phyloP scores from a whole-genome alignment of 345 rosid species.

The Dimocarpus longan region DNA sequence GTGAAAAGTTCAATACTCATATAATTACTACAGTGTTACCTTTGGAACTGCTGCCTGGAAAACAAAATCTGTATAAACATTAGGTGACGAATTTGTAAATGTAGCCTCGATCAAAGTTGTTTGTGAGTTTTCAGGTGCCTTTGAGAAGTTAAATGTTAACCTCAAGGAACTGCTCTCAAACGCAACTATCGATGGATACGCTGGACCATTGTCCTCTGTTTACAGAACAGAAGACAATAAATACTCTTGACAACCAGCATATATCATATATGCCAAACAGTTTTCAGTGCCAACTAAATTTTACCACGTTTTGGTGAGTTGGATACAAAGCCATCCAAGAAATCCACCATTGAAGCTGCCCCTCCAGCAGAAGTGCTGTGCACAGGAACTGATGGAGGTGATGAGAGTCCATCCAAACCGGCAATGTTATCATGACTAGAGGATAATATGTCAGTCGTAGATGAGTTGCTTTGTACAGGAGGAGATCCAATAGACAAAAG shows the following conservation, averaged over 20 bases:
- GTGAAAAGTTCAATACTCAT: not conserved
- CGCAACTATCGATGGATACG: slow-evolving; percentile 74
- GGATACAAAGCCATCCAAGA: slow-evolving; percentile 80
- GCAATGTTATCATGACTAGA: slow-evolving; percentile 44
- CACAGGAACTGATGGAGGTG: slow-evolving; percentile 42
- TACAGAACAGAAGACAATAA: slow-evolving; percentile 25
- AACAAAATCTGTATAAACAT: slow-evolving; percentile 69
- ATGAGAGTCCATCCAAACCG: slow-evolving; percentile 53
- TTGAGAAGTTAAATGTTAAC: slow-evolving; percentile 77
- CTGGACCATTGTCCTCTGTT: slow-evolving; percentile 77
- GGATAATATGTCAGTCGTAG: slow-evolving; percentile 63
- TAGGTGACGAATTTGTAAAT: slow-evolving; percentile 72
- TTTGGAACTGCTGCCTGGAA: slow-evolving; percentile 99
- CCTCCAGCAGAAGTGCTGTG: slow-evolving; percentile 45
- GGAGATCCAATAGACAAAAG: slow-evolving; percentile 84
- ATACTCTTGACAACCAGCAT: slow-evolving; percentile 12
- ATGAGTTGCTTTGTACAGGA: slow-evolving; percentile 57
- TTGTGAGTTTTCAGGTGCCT: slow-evolving; percentile 73
- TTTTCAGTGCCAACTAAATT: slow-evolving; percentile 13
- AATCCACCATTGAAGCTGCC: slow-evolving; percentile 67
- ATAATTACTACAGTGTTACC: slow-evolving; percentile 46
- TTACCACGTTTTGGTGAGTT: slow-evolving; percentile 68
- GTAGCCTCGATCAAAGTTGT: slow-evolving; percentile 67
- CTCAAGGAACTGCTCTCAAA: slow-evolving; percentile 83
- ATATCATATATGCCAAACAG: slow-evolving; percentile 23